Conservation (phyloP, 169 alveolate species). For the Cryptosporidium bovis region DNA sequence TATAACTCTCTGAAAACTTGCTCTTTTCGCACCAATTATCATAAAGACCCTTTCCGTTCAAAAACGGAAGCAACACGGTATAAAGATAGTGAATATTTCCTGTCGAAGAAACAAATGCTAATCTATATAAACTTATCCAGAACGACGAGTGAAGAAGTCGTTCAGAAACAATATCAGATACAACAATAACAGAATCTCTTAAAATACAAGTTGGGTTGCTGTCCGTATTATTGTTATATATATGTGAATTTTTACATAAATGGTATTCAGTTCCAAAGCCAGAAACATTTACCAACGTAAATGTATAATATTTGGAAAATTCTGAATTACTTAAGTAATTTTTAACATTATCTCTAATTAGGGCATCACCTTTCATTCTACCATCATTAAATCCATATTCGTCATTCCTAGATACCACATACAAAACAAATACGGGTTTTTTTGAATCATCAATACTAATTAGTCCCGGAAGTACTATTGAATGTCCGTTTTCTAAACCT, state of each 20-base stretch:
- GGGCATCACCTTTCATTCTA: background rate
- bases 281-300: slow-evolving; percentile 78
- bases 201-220: slow-evolving; percentile 29
- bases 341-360: background rate
- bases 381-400: too few species aligned
- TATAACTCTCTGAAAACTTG: slow-evolving; percentile 19
- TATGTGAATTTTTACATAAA: slow-evolving; percentile 73
- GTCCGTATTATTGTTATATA: background rate
- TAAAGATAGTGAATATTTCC: slow-evolving; percentile 84
- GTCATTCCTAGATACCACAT: slow-evolving; percentile 55
- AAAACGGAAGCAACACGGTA: slow-evolving; percentile 84
- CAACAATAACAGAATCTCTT: slow-evolving; percentile 81
- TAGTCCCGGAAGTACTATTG: slow-evolving; percentile 53
- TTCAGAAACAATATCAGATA: slow-evolving; percentile 81
- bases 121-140: slow-evolving; percentile 85
- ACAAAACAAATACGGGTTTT: slow-evolving; percentile 48
- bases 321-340: background rate
- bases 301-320: slow-evolving; percentile 12
- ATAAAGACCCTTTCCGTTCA: slow-evolving; percentile 80
- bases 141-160: slow-evolving; percentile 83
- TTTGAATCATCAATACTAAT: slow-evolving; percentile 4
- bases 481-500: slow-evolving; percentile 13
- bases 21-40: slow-evolving; percentile 81
- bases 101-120: slow-evolving; percentile 81
- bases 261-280: slow-evolving; percentile 81